A percentile compares a stretch with the other conserved stretches of the same genome.
Conservation (phyloP, 2,329 filamentous ascomycete genomes). For the Monosporascus cannonballus region DNA sequence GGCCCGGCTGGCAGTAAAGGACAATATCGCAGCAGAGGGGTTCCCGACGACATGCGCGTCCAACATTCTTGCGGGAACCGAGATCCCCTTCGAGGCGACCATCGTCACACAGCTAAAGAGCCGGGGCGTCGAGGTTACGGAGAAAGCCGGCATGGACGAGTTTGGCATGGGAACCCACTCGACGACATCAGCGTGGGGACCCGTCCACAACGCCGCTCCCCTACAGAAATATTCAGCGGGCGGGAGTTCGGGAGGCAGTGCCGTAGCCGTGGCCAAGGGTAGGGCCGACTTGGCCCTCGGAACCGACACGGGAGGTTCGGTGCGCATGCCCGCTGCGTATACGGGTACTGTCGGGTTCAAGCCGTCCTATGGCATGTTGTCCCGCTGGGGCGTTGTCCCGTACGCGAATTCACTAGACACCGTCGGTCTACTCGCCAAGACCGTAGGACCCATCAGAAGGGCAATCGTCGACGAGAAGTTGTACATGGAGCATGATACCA, state of each 20-base stretch:
- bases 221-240: conserved; percentile 55
- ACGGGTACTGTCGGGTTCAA: conserved; percentile 81
- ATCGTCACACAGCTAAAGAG: conserved; percentile 63
- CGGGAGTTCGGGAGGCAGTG: conserved; percentile 90
- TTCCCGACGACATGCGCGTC: conserved; percentile 82
- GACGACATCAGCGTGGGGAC: conserved; percentile 59
- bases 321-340: conserved; percentile 82
- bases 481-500: conserved; percentile 52
- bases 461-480: conserved; percentile 45
- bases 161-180: conserved; percentile 93
- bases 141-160: conserved; percentile 92
- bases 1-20: conserved; percentile 57
- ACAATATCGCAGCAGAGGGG: conserved; percentile 64
- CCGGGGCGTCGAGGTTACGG: conserved; percentile 57
- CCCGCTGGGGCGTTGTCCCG: conserved; percentile 77
- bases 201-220: conserved; percentile 49
- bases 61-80: conserved; percentile 61
- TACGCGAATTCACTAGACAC: conserved; percentile 94
- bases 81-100: conserved; percentile 75
- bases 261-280: conserved; percentile 67
- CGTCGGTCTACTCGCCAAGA: conserved; percentile 66
- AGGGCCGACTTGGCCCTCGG: conserved; percentile 63
- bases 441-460: conserved; percentile 43
- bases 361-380: conserved; percentile 83
- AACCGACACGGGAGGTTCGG: conserved; percentile 88